Percentiles rank a stretch among this genome's conserved stretches.
phyloP scores from a whole-genome alignment of 441 rosid genomes.

The Eruca vesicaria region DNA sequence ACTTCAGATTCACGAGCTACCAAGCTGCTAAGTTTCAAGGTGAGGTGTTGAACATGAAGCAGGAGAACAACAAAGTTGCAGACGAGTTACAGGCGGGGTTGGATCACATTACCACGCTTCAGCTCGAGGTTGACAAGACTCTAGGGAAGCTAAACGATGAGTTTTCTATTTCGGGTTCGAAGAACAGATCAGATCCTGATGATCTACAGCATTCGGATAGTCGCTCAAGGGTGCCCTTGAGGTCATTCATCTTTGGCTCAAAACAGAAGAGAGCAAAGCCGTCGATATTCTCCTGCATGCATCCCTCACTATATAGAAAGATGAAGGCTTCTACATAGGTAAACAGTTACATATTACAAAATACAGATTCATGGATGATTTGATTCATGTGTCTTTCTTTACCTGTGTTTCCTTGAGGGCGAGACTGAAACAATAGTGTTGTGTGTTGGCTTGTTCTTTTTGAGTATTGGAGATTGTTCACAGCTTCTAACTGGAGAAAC shows the following conservation, averaged over 20 bases:
- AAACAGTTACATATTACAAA: conserved; percentile 15
- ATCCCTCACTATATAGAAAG: conserved; percentile 69
- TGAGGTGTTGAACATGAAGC: conserved; percentile 96
- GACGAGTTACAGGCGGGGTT: conserved; percentile 90
- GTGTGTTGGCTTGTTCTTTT: conserved; percentile 18
- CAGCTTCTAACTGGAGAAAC: conserved; percentile 32
- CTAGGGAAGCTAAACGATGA: conserved; percentile 61
- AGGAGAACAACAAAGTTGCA: conserved; percentile 94
- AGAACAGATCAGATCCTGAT: conserved; percentile 28
- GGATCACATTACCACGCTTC: conserved; percentile 71
- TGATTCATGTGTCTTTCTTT: neutral
- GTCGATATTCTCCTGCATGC: conserved; percentile 66
- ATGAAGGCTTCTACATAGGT: conserved; percentile 45
- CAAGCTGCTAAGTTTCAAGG: conserved; percentile 98
- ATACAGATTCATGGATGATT: conserved; percentile 13
- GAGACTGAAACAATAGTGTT: conserved; percentile 30
- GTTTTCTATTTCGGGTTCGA: conserved; percentile 55
- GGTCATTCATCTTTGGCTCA: conserved; percentile 86
- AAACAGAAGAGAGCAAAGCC: conserved; percentile 69
- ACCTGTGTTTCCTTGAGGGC: conserved; percentile 27
- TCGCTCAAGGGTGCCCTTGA: conserved; percentile 67
- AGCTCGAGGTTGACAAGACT: conserved; percentile 63
- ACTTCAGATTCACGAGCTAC: conserved; percentile 86
- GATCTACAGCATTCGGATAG: conserved; percentile 48
- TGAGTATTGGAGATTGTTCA: conserved; percentile 31